These are phyloP conservation scores for Adenanthera pavonina DNA, from an alignment of 306 rosid species.

Conservation along the genomic window DNA sequence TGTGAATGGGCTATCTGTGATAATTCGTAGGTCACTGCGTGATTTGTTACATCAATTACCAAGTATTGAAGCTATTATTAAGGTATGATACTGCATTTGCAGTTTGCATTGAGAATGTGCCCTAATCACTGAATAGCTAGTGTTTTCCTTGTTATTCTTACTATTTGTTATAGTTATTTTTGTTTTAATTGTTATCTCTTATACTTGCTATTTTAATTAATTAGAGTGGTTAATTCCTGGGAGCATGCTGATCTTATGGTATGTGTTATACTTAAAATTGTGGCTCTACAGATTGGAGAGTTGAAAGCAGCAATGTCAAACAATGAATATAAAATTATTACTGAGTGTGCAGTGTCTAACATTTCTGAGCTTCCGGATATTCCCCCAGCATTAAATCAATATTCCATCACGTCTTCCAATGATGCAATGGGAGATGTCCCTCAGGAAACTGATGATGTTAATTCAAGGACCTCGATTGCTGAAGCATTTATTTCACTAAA, in stretches of 20 bases:
- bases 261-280: slow-evolving; percentile 35
- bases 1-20: slow-evolving; percentile 86
- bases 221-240: neutral
- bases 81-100: slow-evolving; percentile 54
- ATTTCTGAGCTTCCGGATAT: slow-evolving; percentile 77
- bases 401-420: slow-evolving; percentile 45
- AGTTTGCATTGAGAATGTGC: slow-evolving; percentile 21
- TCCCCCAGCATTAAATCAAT: slow-evolving; percentile 64
- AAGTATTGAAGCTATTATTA: slow-evolving; percentile 65
- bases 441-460: slow-evolving; percentile 48
- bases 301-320: slow-evolving; percentile 92
- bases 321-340: slow-evolving; percentile 83
- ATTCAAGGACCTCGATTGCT: slow-evolving; percentile 48
- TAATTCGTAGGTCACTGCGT: slow-evolving; percentile 86
- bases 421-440: slow-evolving; percentile 49
- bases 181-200: slow-evolving; percentile 6
- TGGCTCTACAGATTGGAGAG: slow-evolving; percentile 72
- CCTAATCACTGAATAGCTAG: slow-evolving; percentile 8
- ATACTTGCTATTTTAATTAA: slow-evolving; percentile 9
- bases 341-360: slow-evolving; percentile 89
- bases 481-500: slow-evolving; percentile 60
- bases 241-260: slow-evolving; percentile 25
- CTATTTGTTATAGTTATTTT: neutral
- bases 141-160: neutral
- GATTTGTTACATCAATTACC: slow-evolving; percentile 79